phyloP scores from a whole-genome alignment of 164 flowering plant genomes.

The Brasenia schreberi region DNA sequence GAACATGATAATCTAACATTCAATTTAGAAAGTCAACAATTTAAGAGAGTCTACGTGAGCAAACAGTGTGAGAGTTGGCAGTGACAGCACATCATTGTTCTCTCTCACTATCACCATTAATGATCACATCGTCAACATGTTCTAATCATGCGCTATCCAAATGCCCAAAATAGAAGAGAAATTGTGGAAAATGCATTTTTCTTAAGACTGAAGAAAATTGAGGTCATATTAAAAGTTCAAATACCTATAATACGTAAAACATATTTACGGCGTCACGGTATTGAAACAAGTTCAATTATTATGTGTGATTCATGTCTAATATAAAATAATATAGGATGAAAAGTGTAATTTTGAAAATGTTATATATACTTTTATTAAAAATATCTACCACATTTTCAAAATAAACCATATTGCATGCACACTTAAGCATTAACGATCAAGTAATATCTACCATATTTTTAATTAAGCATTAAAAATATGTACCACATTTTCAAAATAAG shows the following conservation, averaged over 20 bases:
- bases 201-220: not conserved
- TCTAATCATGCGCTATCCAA: not conserved
- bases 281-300: not conserved
- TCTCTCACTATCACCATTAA: slow-evolving; percentile 3
- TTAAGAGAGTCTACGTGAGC: slow-evolving; percentile 14
- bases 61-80: not conserved
- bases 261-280: not conserved
- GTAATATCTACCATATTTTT: too few relatives aligned
- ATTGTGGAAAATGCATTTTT: not conserved
- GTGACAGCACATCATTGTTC: not conserved
- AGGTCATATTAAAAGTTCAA: not conserved
- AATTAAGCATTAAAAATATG: too few relatives aligned
- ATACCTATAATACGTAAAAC: not conserved
- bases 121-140: not conserved
- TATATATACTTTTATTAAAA: too few relatives aligned
- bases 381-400: too few relatives aligned
- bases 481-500: too few relatives aligned
- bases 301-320: too few relatives aligned
- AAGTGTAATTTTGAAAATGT: too few relatives aligned
- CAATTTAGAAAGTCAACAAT: slow-evolving; percentile 12
- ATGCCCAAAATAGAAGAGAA: too few relatives aligned
- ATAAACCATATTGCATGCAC: too few relatives aligned
- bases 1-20: not conserved
- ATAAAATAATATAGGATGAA: too few relatives aligned
- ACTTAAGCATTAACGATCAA: too few relatives aligned